phyloP scores from a whole-genome alignment of 2,329 filamentous ascomycete species.

The Colletotrichum neosansevieriae region DNA sequence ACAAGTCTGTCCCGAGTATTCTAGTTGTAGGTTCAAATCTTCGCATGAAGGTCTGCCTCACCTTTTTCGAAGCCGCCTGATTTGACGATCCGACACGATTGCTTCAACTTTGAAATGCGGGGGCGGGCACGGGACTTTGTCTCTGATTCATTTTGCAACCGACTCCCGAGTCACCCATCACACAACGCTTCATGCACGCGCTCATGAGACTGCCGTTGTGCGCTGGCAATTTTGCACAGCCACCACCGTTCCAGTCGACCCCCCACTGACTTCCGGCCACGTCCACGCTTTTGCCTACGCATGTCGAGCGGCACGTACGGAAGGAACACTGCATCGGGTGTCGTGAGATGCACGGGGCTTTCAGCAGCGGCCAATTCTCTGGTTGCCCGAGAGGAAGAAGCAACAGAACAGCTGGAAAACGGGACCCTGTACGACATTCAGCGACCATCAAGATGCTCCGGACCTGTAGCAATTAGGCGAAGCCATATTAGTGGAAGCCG shows the following conservation, averaged over 20 bases:
- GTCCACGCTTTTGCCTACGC: neutral
- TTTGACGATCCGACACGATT: neutral
- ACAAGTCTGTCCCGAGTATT: neutral
- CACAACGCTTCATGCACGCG: neutral
- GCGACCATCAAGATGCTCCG: no score
- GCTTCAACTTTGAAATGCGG: slow-evolving; percentile 35
- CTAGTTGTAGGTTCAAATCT: no score
- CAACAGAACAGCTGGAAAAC: no score
- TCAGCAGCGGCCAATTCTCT: neutral
- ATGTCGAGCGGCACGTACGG: neutral
- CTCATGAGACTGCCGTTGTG: slow-evolving; percentile 19
- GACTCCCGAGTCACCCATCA: slow-evolving; percentile 32
- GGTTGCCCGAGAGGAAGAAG: no score
- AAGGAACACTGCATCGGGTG: neutral
- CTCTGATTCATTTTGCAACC: slow-evolving; percentile 27
- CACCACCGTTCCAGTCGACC: slow-evolving; percentile 27
- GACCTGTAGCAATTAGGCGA: no score
- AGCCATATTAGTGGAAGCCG: no score
- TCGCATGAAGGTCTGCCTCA: no score
- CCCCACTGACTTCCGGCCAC: slow-evolving; percentile 23
- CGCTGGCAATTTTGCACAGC: slow-evolving; percentile 34
- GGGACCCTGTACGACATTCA: no score
- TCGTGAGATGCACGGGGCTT: slow-evolving; percentile 18
- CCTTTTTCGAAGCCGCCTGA: neutral
- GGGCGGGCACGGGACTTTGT: slow-evolving; percentile 16